Conservation (phyloP, 805 yeast genomes). For the Candida vartiovaarae region DNA sequence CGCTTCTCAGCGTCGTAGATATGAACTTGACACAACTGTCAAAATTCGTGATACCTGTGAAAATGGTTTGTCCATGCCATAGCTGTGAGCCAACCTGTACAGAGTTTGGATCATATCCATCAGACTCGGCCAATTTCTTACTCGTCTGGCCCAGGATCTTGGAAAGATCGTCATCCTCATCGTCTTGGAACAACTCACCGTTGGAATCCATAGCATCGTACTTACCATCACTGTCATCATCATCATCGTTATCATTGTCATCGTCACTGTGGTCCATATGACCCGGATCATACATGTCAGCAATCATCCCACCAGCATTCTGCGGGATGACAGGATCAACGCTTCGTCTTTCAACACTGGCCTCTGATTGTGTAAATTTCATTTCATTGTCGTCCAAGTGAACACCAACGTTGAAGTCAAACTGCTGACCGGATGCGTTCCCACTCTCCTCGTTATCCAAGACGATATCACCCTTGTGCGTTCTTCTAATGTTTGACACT, state of each 20-base stretch:
- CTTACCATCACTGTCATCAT: conserved; percentile 11
- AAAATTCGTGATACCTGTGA: conserved; percentile 44
- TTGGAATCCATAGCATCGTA: conserved; percentile 15
- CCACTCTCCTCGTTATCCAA: conserved; percentile 44
- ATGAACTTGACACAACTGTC: conserved; percentile 22
- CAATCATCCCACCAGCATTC: not conserved
- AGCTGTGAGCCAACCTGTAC: conserved; percentile 15
- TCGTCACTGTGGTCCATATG: conserved; percentile 16
- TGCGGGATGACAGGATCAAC: conserved; percentile 1
- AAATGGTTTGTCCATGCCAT: conserved; percentile 44
- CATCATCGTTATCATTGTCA: conserved; percentile 10
- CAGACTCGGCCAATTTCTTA: conserved; percentile 12
- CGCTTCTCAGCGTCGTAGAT: conserved; percentile 24
- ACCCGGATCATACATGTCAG: conserved; percentile 8
- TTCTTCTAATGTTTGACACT: conserved; percentile 62
- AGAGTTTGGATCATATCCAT: conserved; percentile 17
- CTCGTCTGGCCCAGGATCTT: conserved; percentile 24
- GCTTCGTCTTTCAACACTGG: not conserved
- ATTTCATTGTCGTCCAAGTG: conserved; percentile 10
- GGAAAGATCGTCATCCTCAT: conserved; percentile 31
- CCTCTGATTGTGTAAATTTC: not conserved
- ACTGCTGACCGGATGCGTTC: not conserved
- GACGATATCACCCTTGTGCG: conserved; percentile 87
- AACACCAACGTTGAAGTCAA: conserved; percentile 24
- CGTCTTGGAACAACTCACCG: conserved; percentile 17